Evolutionary conservation across 2,329 filamentous ascomycete species (phyloP), one percentile per base, ranked within the genome.

Genomic region (Alternaria rosae): DNA sequence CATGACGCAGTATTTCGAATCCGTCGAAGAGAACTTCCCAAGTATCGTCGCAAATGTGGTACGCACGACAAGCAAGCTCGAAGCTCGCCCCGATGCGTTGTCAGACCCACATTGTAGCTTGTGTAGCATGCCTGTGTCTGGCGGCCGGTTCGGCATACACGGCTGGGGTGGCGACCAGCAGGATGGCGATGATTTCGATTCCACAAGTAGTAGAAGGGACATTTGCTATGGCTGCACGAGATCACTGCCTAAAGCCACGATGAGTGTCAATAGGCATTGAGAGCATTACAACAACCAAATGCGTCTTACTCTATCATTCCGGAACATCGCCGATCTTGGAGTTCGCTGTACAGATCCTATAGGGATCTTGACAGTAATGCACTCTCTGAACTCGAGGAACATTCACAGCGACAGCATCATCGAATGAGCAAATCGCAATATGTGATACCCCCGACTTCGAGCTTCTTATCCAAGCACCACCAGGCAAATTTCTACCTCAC

Each of bases 41-140:
- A 92, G 92, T 57, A 93, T 98, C 58, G 94, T 99, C 68, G 91
- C 94, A 30, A 99, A 99, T 76, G 95, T 99, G 10, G 94, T 97
- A 6, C 88, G 93, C 65, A 99, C 94, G 32, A 90, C 92, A n/a
- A 90, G 89, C 54, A 97, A 96, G 80, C 84, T 98, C 42, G 83
- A 89, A 47, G 81, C 87, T 25, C 76, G 82, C 0, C 70, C 81
- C 21, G 70, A 70, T 1, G 53, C 69, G 7, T 48, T 57, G 11
- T 63, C 60, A n/a, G 71, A 73, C 20, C 65, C 67, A 10, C 54
- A 59, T 9, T 96, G 93, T 72, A 84, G 85, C 32, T 77, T 94
- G 9, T 97, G 93, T 77, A 87, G 87, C 52, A 87, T 91, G 79
- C 86, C 87, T 32, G 82, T 93, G 12, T 86, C 89, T 58, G 85